Evolutionary conservation across 164 flowering plant genomes (phyloP), one percentile per base, ranked within the genome.

Genomic region (Vitis cinerea): DNA sequence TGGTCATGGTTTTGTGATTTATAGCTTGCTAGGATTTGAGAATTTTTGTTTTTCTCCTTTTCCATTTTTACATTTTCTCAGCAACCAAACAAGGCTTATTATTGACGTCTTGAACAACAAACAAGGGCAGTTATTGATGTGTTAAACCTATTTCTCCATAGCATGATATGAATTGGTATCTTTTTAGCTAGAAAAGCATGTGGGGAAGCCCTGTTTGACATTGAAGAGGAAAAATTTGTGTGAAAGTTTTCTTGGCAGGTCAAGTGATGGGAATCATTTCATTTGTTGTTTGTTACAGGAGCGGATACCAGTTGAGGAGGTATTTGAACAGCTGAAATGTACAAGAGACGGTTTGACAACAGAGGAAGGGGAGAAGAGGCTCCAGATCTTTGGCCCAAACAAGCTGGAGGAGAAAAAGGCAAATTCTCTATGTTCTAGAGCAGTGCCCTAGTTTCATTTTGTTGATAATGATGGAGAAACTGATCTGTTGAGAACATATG

Each of bases 321-420:
- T 79, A n/a, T 81, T 83, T 37, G 65, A 70, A 62, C 79, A 76
- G n/a, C 50, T 84, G 69, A 74, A 75, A 71, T 83, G 84, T 66
- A 61, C 83, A 4, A 75, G 51, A 61, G 84, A 77, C 0, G 86
- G 88, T 16, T 63, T 83, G 74, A 50, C 81, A 3, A 63, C 44
- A 3, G 78, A 65, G 51, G 86, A 84, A 67, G 86, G 83, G 30
- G 74, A 77, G 50, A 73, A 62, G 63, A 75, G 88, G 80, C 81
- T 84, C n/a, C 54, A 65, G 44, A 69, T 84, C 47, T 84, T 84
- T 64, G 86, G 84, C 10, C 87, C 75, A 16, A 84, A 84, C 77
- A 84, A 83, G 75, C 84, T 84, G 1, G 86, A 82, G 60, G 84
- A 81, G 74, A 83, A 83, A 64, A 65, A 74, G 79, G 82, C 69